phyloP scores from a whole-genome alignment of 2,329 filamentous ascomycete genomes.

The Cytospora paraplurivora region DNA sequence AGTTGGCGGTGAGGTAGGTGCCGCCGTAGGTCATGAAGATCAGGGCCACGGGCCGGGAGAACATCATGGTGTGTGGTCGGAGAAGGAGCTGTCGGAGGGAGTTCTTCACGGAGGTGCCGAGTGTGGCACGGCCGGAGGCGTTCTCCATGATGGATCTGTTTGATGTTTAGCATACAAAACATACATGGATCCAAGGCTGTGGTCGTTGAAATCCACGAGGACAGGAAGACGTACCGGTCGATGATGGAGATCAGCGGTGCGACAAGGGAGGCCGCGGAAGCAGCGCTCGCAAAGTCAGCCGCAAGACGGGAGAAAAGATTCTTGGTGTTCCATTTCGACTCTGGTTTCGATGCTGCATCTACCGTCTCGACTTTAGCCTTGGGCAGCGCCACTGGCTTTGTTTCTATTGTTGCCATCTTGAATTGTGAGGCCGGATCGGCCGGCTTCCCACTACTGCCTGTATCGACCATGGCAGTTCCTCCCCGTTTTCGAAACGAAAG shows the following conservation, averaged over 20 bases:
- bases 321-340: constrained; percentile 69
- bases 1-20: constrained; percentile 88
- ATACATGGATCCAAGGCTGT: no score
- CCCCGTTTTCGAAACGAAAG: background rate
- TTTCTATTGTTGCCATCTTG: constrained; percentile 20
- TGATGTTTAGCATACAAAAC: background rate
- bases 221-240: constrained; percentile 64
- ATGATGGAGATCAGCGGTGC: constrained; percentile 86
- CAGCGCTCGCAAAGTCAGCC: constrained; percentile 69
- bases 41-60: constrained; percentile 68
- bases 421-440: constrained; percentile 19
- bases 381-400: constrained; percentile 17
- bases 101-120: constrained; percentile 59
- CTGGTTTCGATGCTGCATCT: constrained; percentile 7
- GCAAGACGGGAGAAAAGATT: constrained; percentile 68
- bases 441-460: constrained; percentile 20
- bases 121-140: constrained; percentile 67
- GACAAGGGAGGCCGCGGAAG: constrained; percentile 72
- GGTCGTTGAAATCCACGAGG: background rate
- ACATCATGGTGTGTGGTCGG: constrained; percentile 62
- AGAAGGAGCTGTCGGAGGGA: constrained; percentile 60
- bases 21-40: constrained; percentile 79
- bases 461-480: constrained; percentile 20
- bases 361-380: constrained; percentile 10
- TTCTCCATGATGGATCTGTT: constrained; percentile 77